Evolutionary conservation across 805 yeast genomes (phyloP).

Genomic region (Zygotorulaspora florentina): DNA sequence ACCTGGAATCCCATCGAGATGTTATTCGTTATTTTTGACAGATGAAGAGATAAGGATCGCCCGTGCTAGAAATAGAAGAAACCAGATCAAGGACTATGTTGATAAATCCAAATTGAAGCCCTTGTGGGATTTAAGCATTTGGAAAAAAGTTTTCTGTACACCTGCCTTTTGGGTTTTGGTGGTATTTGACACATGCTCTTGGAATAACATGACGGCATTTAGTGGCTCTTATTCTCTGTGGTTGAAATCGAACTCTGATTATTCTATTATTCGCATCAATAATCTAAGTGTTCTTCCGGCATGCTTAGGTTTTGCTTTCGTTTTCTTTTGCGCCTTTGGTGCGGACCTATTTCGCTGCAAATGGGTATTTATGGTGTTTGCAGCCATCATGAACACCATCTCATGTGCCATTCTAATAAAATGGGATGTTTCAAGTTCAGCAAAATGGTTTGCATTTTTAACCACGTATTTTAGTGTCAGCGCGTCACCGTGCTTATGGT

Average conservation of each 20-base stretch:
- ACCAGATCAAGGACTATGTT: conserved; percentile 32
- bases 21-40: conserved; percentile 51
- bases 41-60: conserved; percentile 59
- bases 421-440: conserved; percentile 54
- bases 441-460: conserved; percentile 64
- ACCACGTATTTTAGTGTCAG: conserved; percentile 60
- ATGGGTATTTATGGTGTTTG: conserved; percentile 50
- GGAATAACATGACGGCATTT: conserved; percentile 57
- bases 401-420: conserved; percentile 54
- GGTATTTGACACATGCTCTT: conserved; percentile 53
- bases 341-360: conserved; percentile 49
- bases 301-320: conserved; percentile 51
- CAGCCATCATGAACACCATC: conserved; percentile 49
- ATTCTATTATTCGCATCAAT: conserved; percentile 43
- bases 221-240: conserved; percentile 59
- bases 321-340: conserved; percentile 44
- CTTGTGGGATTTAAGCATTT: conserved; percentile 40
- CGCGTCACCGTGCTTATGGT: conserved; percentile 57
- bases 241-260: conserved; percentile 49
- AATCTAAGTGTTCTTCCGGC: conserved; percentile 54
- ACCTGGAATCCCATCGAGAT: conserved; percentile 59
- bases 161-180: conserved; percentile 56
- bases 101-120: conserved; percentile 27
- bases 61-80: conserved; percentile 40
- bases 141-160: conserved; percentile 49